Evolutionary conservation across 2,329 filamentous ascomycete species (phyloP).

Genomic region (Biscogniauxia sp.): DNA sequence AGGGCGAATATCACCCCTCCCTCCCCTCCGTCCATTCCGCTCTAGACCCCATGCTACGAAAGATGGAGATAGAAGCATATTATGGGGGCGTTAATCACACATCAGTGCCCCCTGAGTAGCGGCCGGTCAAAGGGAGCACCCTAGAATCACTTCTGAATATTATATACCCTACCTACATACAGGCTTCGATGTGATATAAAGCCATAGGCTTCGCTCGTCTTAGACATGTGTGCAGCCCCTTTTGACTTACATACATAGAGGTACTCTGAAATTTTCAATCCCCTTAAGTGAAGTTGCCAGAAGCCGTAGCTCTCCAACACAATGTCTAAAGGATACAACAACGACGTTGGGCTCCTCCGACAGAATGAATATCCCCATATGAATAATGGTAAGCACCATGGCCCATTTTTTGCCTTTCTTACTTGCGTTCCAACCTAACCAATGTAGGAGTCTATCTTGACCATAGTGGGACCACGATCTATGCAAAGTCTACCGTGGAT

Average conservation of each 20-base stretch:
- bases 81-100: slow-evolving; percentile 19
- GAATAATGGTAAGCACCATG: slow-evolving; percentile 34
- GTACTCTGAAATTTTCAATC: slow-evolving; percentile 1
- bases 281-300: slow-evolving; percentile 1
- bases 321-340: slow-evolving; percentile 30
- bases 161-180: background rate
- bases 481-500: slow-evolving; percentile 56
- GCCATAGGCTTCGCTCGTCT: background rate
- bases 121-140: slow-evolving; percentile 3
- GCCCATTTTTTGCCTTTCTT: background rate
- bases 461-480: slow-evolving; percentile 57
- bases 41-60: slow-evolving; percentile 12
- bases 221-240: background rate
- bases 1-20: slow-evolving; percentile 24
- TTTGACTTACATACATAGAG: background rate
- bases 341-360: slow-evolving; percentile 37
- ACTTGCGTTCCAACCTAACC: slow-evolving; percentile 7
- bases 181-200: background rate
- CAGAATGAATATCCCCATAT: slow-evolving; percentile 43
- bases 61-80: slow-evolving; percentile 6
- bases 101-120: slow-evolving; percentile 3
- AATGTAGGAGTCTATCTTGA: slow-evolving; percentile 51
- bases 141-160: background rate
- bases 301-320: slow-evolving; percentile 17
- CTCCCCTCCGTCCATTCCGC: slow-evolving; percentile 18